Conservation (phyloP, 371 early-diverging fungal species). For the Apophysomyces ossiformis region DNA sequence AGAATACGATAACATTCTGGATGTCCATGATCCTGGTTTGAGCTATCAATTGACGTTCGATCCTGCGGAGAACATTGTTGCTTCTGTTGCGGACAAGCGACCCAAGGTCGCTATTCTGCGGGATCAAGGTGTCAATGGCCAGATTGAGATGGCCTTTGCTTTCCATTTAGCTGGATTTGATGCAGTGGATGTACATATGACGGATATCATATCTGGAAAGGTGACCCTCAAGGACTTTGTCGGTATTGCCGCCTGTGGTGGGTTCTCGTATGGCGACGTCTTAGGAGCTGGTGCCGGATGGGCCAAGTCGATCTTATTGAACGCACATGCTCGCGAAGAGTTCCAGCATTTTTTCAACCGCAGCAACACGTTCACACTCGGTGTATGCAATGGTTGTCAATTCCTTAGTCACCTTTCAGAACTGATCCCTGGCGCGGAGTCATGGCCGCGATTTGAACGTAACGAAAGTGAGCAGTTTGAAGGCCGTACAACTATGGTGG, state of each 20-base stretch:
- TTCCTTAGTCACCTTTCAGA: slow-evolving; percentile 87
- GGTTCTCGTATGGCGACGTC: slow-evolving; percentile 98
- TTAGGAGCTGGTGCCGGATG: slow-evolving; percentile 97
- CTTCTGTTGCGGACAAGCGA: slow-evolving; percentile 28
- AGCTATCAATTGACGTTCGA: slow-evolving; percentile 79
- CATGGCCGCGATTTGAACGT: slow-evolving; percentile 91
- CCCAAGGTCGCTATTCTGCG: slow-evolving; percentile 94
- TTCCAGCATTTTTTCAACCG: slow-evolving; percentile 76
- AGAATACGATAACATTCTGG: slow-evolving; percentile 78
- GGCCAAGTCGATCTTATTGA: slow-evolving; percentile 89
- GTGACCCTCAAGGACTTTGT: slow-evolving; percentile 73
- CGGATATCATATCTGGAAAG: slow-evolving; percentile 82
- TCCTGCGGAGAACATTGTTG: slow-evolving; percentile 56
- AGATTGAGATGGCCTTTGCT: slow-evolving; percentile 92
- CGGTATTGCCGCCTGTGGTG: slow-evolving; percentile 95
- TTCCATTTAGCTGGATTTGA: slow-evolving; percentile 92
- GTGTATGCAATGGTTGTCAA: slow-evolving; percentile 98
- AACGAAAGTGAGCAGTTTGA: slow-evolving; percentile 95
- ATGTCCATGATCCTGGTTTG: slow-evolving; percentile 78
- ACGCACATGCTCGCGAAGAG: slow-evolving; percentile 71
- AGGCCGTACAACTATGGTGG: slow-evolving; percentile 85
- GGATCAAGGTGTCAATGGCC: slow-evolving; percentile 97
- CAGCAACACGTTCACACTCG: slow-evolving; percentile 90
- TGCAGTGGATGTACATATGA: slow-evolving; percentile 96
- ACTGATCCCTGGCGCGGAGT: slow-evolving; percentile 78